A percentile compares a stretch with the other conserved stretches of the same genome.
Evolutionary conservation across 148 eudicot species (phyloP).

Genomic region (Vaccinium vitisidaea): DNA sequence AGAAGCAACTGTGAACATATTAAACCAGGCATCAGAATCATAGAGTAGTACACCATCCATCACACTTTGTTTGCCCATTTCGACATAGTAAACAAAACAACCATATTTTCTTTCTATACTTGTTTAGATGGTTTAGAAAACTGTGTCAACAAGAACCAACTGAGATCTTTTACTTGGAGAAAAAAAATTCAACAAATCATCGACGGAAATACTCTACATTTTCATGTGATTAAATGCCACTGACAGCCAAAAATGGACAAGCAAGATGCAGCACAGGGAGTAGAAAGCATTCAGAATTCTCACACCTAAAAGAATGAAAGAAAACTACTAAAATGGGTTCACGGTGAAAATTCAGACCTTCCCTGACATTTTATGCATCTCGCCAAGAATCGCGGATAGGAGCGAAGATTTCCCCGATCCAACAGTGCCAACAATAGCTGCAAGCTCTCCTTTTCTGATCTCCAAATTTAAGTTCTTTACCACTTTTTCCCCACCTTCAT

Average conservation of each 20-base stretch:
- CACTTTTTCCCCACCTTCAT: slow-evolving; percentile 50
- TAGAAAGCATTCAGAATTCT: not conserved
- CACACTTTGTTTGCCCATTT: not conserved
- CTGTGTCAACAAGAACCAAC: not conserved
- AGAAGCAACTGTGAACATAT: not conserved
- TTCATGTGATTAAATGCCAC: not conserved
- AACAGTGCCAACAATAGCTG: slow-evolving; percentile 89
- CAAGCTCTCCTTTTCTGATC: slow-evolving; percentile 73
- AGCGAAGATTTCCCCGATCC: slow-evolving; percentile 95
- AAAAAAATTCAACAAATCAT: not conserved
- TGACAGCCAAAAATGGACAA: not conserved
- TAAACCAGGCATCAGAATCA: not conserved
- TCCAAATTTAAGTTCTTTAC: slow-evolving; percentile 54
- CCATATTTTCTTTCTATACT: not conserved
- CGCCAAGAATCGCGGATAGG: slow-evolving; percentile 80
- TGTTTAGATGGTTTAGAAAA: not conserved
- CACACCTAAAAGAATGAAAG: not conserved
- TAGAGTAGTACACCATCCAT: not conserved
- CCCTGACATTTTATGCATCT: slow-evolving; percentile 81
- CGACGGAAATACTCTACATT: not conserved
- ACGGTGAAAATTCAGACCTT: slow-evolving; percentile 41
- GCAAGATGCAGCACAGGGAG: not conserved
- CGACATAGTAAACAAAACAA: not conserved
- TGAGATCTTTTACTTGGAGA: not conserved
- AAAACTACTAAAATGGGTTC: not conserved